Percentiles rank a stretch among this genome's conserved stretches.
Evolutionary conservation across 768 basidiomycete species (phyloP).

Genomic region (Hortiboletus campestris): DNA sequence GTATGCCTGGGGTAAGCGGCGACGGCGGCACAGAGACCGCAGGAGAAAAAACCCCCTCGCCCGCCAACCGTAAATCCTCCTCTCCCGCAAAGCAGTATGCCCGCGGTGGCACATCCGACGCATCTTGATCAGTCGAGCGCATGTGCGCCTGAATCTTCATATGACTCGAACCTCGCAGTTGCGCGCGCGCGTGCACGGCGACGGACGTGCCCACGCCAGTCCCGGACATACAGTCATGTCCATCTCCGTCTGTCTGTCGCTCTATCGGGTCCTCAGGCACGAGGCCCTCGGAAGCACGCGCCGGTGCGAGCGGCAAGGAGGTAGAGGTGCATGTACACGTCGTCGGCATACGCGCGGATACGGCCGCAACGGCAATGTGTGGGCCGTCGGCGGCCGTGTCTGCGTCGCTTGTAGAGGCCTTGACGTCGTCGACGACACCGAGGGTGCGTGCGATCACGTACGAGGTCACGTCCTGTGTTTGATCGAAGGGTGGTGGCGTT

Average conservation of each 20-base stretch:
- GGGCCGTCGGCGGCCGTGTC: not conserved
- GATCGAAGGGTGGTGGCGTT: conserved; percentile 3
- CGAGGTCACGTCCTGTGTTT: conserved; percentile 66
- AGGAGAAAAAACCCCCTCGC: conserved; percentile 74
- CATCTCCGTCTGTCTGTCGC: not conserved
- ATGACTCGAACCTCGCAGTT: not conserved
- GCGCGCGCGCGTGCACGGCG: not conserved
- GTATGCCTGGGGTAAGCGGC: conserved; percentile 48
- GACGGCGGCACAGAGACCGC: conserved; percentile 65
- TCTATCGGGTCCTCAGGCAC: conserved; percentile 13
- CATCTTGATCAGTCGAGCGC: not conserved
- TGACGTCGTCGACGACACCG: conserved; percentile 71
- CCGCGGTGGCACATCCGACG: conserved; percentile 28
- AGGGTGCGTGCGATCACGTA: conserved; percentile 83
- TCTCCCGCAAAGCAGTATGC: conserved; percentile 55
- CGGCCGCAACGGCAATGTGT: not conserved
- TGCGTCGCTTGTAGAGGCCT: conserved; percentile 66
- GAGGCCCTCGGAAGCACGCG: conserved; percentile 9
- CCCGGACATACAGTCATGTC: not conserved
- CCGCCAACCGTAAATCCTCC: conserved; percentile 54
- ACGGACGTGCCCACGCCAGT: not conserved
- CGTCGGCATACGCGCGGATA: not conserved
- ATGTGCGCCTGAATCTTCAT: not conserved
- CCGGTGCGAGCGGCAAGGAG: not conserved
- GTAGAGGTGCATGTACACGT: not conserved